Evolutionary conservation across 164 flowering plant genomes (phyloP).

Genomic region (Kalanchoe fedtschenkoi): DNA sequence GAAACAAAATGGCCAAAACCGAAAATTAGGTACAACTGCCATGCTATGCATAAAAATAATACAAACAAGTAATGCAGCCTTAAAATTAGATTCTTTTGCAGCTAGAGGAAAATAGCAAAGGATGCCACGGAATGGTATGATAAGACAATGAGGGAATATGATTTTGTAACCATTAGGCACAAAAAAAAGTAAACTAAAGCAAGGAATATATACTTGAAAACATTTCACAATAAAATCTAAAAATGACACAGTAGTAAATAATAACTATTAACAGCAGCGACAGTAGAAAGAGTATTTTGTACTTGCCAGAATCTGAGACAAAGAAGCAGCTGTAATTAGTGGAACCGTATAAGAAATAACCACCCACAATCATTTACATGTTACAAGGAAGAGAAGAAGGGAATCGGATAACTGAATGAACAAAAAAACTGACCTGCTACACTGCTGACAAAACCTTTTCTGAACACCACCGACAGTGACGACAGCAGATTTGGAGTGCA

Average conservation of each 20-base stretch:
- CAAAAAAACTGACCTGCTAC: conserved; percentile 52
- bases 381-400: not conserved
- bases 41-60: not conserved
- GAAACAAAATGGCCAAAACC: too few species aligned
- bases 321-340: not conserved
- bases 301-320: not conserved
- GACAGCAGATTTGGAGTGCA: conserved; percentile 68
- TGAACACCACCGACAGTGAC: conserved; percentile 64
- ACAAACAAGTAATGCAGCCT: not conserved
- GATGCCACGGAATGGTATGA: not conserved
- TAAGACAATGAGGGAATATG: not conserved
- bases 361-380: not conserved
- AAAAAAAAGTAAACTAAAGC: not conserved
- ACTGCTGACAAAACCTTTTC: conserved; percentile 87
- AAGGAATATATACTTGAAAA: not conserved
- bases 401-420: not conserved
- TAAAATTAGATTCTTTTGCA: not conserved
- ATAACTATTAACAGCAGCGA: not conserved
- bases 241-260: not conserved
- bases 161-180: not conserved
- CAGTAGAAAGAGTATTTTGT: not conserved
- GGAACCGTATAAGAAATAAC: too few species aligned
- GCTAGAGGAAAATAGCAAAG: not conserved
- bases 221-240: not conserved
- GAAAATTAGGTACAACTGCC: too few species aligned